phyloP scores from a whole-genome alignment of 148 eudicot genomes.

The Camellia lanceoleosa region DNA sequence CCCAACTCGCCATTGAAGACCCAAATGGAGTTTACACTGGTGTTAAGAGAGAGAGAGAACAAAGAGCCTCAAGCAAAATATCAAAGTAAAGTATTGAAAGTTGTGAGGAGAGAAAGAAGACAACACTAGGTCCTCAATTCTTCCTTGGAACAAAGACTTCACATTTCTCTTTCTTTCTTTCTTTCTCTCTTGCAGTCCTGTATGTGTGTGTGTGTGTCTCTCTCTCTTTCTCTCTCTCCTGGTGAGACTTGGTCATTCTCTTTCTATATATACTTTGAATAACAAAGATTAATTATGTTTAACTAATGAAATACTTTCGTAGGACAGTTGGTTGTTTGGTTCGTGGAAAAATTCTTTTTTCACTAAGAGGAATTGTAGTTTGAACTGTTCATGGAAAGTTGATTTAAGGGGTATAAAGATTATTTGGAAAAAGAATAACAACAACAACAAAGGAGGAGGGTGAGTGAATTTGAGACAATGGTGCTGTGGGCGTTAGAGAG shows the following conservation, averaged over 20 bases:
- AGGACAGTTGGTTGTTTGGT: too few relatives aligned
- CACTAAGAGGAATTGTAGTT: too few relatives aligned
- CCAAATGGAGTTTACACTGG: background rate
- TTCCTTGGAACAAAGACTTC: background rate
- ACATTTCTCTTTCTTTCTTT: background rate
- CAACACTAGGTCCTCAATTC: background rate
- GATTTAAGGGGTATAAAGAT: too few relatives aligned
- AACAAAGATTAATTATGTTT: too few relatives aligned
- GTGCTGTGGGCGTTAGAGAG: too few relatives aligned
- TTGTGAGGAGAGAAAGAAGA: background rate
- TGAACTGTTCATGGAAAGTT: too few relatives aligned
- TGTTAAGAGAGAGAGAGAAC: background rate
- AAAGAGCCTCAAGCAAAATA: background rate
- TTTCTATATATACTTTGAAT: background rate
- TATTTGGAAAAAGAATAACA: too few relatives aligned
- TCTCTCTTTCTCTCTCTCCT: background rate
- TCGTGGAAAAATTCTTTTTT: too few relatives aligned
- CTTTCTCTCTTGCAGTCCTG: background rate
- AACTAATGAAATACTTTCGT: too few relatives aligned
- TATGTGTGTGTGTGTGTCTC: too few relatives aligned
- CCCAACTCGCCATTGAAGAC: conserved; percentile 52
- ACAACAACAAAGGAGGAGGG: too few relatives aligned
- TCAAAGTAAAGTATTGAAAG: background rate
- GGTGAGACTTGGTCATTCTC: background rate
- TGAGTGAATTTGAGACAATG: too few relatives aligned